These are phyloP conservation scores for Pulveroboletus frians DNA, from an alignment of 768 basidiomycete species.

Conservation along the genomic window DNA sequence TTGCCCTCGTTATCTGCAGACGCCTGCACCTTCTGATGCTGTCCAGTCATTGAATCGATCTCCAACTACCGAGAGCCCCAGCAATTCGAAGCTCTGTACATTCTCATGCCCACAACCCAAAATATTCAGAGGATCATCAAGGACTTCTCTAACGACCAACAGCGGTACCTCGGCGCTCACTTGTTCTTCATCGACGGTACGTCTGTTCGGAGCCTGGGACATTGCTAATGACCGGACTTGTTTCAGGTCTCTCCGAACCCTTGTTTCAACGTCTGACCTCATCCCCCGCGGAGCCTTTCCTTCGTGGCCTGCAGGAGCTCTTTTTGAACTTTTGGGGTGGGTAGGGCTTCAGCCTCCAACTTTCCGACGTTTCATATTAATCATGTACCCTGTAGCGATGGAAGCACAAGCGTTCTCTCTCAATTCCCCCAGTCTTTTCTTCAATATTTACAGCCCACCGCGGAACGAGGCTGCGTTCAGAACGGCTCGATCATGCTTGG, in stretches of 20 bases:
- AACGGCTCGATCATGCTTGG: constrained; percentile 66
- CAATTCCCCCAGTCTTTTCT: constrained; percentile 75
- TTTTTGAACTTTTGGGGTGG: constrained; percentile 91
- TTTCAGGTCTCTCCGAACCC: constrained; percentile 66
- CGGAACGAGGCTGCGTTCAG: constrained; percentile 63
- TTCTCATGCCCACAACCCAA: constrained; percentile 91
- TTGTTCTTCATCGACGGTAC: constrained; percentile 90
- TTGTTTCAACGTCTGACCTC: constrained; percentile 72
- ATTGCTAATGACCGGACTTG: neutral
- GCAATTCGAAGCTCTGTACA: constrained; percentile 86
- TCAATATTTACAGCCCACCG: constrained; percentile 83
- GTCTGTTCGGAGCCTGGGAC: constrained; percentile 16
- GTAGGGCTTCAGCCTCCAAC: constrained; percentile 24
- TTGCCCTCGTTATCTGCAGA: constrained; percentile 10
- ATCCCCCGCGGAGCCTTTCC: constrained; percentile 69
- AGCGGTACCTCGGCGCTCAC: constrained; percentile 80
- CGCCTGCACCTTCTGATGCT: constrained; percentile 6
- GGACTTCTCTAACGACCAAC: constrained; percentile 64
- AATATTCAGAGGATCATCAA: constrained; percentile 88
- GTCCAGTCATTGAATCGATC: constrained; percentile 86
- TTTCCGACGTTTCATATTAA: constrained; percentile 6
- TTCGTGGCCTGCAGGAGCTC: constrained; percentile 78
- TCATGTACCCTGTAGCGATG: constrained; percentile 46
- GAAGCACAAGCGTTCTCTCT: constrained; percentile 86
- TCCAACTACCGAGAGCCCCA: constrained; percentile 78